Evolutionary conservation across 202 grass and related monocot genomes (phyloP).

Genomic region (Setaria viridis): DNA sequence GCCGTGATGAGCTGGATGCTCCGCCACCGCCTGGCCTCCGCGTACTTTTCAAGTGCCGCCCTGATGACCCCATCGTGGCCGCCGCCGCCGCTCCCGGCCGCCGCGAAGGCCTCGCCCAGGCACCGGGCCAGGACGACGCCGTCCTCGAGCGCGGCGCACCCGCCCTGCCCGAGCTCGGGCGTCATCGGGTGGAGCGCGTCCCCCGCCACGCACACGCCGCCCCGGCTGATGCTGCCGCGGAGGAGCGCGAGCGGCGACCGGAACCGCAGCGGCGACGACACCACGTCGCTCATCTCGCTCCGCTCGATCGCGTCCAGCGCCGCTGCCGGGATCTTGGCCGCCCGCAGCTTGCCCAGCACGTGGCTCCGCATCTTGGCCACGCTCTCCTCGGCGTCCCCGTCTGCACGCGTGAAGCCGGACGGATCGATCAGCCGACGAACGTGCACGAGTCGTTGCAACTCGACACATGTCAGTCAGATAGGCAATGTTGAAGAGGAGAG

Average conservation of each 20-base stretch:
- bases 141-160: conserved; percentile 77
- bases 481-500: too few species aligned
- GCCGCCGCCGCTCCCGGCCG: too few species aligned
- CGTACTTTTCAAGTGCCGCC: conserved; percentile 51
- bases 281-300: conserved; percentile 60
- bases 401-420: conserved; percentile 24
- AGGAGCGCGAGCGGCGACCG: conserved; percentile 67
- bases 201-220: conserved; percentile 65
- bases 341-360: conserved; percentile 52
- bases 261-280: conserved; percentile 67
- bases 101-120: conserved; percentile 54
- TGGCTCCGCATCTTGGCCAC: conserved; percentile 51
- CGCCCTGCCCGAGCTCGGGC: conserved; percentile 78
- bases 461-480: too few species aligned
- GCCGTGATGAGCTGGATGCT: conserved; percentile 56
- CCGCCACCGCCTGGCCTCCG: conserved; percentile 61
- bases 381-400: conserved; percentile 59
- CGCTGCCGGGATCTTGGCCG: conserved; percentile 43
- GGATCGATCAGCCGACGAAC: neutral
- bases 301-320: conserved; percentile 59
- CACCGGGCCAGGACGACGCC: conserved; percentile 67
- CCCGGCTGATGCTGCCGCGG: conserved; percentile 54
- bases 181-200: conserved; percentile 90
- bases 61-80: neutral
- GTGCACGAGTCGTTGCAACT: too few species aligned